Evolutionary conservation across 2,329 filamentous ascomycete genomes (phyloP).

Genomic region (Clonostachys sp.): DNA sequence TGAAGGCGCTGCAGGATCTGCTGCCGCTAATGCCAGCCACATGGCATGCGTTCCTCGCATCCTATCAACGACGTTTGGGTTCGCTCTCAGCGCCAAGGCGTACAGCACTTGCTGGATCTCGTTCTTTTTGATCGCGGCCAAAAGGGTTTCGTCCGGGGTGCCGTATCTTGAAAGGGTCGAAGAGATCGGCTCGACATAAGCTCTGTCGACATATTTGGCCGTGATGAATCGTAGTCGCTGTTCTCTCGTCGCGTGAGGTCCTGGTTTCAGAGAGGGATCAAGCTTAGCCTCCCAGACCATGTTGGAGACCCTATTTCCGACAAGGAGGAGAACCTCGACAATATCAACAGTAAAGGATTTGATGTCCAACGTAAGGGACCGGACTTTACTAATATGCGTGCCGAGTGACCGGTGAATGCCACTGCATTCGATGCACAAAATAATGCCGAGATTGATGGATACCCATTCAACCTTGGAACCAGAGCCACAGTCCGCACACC

Average conservation of each 20-base stretch:
- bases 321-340: constrained; percentile 83
- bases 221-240: constrained; percentile 94
- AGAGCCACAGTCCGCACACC: constrained; percentile 92
- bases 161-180: constrained; percentile 69
- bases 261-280: constrained; percentile 69
- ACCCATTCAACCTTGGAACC: constrained; percentile 96
- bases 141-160: constrained; percentile 79
- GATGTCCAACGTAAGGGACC: constrained; percentile 91
- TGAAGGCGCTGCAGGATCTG: constrained; percentile 79
- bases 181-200: constrained; percentile 76
- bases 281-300: constrained; percentile 92
- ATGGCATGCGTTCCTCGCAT: constrained; percentile 85
- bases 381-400: constrained; percentile 96
- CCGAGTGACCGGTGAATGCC: constrained; percentile 94
- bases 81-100: constrained; percentile 79
- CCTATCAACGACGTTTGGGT: constrained; percentile 80
- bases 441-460: constrained; percentile 93
- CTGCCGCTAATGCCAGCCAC: constrained; percentile 86
- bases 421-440: constrained; percentile 96
- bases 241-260: constrained; percentile 75
- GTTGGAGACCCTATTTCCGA: constrained; percentile 93
- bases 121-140: constrained; percentile 93
- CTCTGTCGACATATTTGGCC: constrained; percentile 83
- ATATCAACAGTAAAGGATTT: constrained; percentile 96
- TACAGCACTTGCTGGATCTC: constrained; percentile 93